Conservation (phyloP, 2,329 filamentous ascomycete species). For the Penicillium corylophilum region DNA sequence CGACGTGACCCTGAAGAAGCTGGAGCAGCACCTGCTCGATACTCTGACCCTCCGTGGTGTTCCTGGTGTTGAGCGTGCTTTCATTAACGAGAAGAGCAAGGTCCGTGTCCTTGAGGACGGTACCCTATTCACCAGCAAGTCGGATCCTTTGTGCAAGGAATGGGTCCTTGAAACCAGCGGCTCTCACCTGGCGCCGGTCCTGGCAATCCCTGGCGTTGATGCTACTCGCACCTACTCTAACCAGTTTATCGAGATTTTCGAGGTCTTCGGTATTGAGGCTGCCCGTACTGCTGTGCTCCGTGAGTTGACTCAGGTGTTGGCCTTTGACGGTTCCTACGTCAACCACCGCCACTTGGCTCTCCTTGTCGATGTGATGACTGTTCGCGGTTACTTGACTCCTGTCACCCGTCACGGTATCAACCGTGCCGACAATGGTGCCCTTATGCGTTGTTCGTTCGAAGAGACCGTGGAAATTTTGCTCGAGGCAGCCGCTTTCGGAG, state of each 20-base stretch:
- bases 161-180: slow-evolving; percentile 97
- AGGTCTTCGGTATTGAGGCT: slow-evolving; percentile 95
- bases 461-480: slow-evolving; percentile 98
- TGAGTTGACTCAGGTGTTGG: slow-evolving; percentile 88
- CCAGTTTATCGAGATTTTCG: slow-evolving; percentile 90
- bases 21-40: slow-evolving; percentile 88
- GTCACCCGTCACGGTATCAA: slow-evolving; percentile 99
- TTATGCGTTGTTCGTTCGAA: slow-evolving; percentile 99
- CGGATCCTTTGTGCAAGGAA: slow-evolving; percentile 74
- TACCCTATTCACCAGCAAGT: slow-evolving; percentile 70
- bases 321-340: slow-evolving; percentile 98
- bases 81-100: slow-evolving; percentile 78
- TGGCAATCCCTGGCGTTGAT: slow-evolving; percentile 86
- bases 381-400: slow-evolving; percentile 87
- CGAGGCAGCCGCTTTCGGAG: slow-evolving; percentile 89
- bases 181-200: slow-evolving; percentile 78
- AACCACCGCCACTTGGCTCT: slow-evolving; percentile 97
- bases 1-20: slow-evolving; percentile 86
- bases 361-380: slow-evolving; percentile 96
- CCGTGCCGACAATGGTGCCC: slow-evolving; percentile 90
- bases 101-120: slow-evolving; percentile 69
- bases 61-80: slow-evolving; percentile 81
- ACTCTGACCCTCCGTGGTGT: slow-evolving; percentile 90
- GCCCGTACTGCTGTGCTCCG: slow-evolving; percentile 81
- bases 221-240: slow-evolving; percentile 85